Base-by-base conservation (phyloP, 352 stramenopile genomes). In the Globisporangium abappressorium region DNA sequence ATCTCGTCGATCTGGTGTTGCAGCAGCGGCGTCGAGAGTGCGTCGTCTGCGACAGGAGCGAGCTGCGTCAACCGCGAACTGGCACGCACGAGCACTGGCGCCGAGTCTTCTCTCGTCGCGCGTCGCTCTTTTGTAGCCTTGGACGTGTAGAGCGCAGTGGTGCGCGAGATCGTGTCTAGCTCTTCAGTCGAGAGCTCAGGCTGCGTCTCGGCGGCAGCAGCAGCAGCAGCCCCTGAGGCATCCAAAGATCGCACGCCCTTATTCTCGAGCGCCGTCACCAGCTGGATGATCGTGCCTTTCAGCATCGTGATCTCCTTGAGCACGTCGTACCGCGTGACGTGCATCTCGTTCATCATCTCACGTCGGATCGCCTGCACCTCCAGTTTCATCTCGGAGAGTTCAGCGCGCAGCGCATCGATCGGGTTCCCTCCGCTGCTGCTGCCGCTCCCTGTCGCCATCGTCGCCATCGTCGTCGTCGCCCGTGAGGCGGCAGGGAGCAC, bases 261-360 rank as follows among this genome's bases (percentile, higher is more conserved):
- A 33, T 58, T 63, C 28, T 82, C 70, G 34, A 82, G 62, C 28
- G 78, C 71, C 4, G 75, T 71, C 26, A 81, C 57, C 14, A 95
- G 75, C 66, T 91, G 78, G 34, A 81, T 64, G 70, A 95, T 85
- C n/a, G 82, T 80, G 33, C 87, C 84, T 47, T 92, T 89, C 56
- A 95, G 84, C 76, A 94, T 74, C 53, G 84, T 78, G 24, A 95
- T 70, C 66, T 95, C 87, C 70, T 95, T 95, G 51, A 95, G 76
- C 59, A 95, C 72, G 63, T 95, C 87, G 78, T 95, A 95, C 20
- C 84, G 82, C 36, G 82, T 91, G 28, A 85, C 70, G 67, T 94
- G 87, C 65, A 95, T 76, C 73, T 94, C 87, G 60, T 93, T 91
- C 82, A 95, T 92, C 64, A 95, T 78, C 64, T 95, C 85, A 49